Percentiles rank a stretch among this genome's conserved stretches.
These are phyloP conservation scores for Aspergillus sp. DNA, from an alignment of 2,329 filamentous ascomycete genomes.

Conservation along the genomic window DNA sequence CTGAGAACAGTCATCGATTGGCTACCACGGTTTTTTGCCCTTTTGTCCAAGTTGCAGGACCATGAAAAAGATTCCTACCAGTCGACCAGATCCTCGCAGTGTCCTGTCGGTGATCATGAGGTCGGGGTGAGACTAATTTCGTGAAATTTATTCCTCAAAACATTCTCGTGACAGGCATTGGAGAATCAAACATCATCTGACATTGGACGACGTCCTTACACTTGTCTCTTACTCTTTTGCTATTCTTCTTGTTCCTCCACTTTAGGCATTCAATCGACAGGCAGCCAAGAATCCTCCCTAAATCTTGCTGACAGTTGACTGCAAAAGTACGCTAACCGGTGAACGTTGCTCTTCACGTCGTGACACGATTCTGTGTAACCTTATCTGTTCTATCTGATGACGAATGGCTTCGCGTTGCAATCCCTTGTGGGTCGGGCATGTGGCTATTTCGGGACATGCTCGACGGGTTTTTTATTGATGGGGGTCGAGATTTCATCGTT, in stretches of 20 bases:
- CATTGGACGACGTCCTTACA: background rate
- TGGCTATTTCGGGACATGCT: too few relatives aligned
- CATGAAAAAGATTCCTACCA: background rate
- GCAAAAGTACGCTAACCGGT: background rate
- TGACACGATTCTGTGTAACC: background rate
- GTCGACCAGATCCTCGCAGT: background rate
- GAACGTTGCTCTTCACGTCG: background rate
- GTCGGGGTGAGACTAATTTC: background rate
- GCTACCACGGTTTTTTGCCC: background rate
- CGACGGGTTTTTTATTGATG: too few relatives aligned
- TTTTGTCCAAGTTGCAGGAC: background rate
- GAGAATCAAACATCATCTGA: background rate
- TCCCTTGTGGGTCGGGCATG: background rate
- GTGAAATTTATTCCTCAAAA: background rate
- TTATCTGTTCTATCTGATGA: background rate
- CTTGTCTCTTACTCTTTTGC: background rate
- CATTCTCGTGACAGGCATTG: background rate
- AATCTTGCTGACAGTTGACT: background rate
- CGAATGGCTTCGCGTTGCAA: background rate
- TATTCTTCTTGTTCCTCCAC: background rate
- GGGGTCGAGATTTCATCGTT: too few relatives aligned
- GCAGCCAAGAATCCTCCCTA: background rate
- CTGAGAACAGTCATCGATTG: background rate
- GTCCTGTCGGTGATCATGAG: background rate
- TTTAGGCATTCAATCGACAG: background rate